Evolutionary conservation across 2,329 filamentous ascomycete species (phyloP).

Genomic region (Elsinoe fawcettii): DNA sequence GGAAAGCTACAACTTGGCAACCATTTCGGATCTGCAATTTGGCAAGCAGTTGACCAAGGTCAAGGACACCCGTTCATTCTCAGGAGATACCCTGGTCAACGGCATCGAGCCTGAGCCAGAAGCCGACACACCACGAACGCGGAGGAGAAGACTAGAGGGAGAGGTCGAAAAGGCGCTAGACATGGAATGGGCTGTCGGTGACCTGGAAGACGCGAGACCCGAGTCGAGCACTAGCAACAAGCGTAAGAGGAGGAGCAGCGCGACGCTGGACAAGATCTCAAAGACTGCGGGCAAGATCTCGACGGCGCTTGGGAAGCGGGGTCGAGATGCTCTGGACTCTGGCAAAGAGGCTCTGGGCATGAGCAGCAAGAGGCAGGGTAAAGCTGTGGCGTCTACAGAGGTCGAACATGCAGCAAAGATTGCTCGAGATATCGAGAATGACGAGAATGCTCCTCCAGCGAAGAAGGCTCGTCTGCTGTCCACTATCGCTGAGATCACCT

Average conservation of each 20-base stretch:
- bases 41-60: constrained; percentile 18
- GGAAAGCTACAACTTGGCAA: constrained; percentile 54
- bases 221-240: constrained; percentile 10
- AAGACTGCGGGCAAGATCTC: constrained; percentile 17
- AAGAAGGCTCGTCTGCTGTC: constrained; percentile 18
- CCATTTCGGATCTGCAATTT: constrained; percentile 24
- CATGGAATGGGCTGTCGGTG: constrained; percentile 28
- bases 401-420: constrained; percentile 9
- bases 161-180: constrained; percentile 44
- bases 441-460: constrained; percentile 6
- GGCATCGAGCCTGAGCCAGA: constrained; percentile 24
- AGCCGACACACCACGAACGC: constrained; percentile 11
- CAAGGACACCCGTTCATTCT: constrained; percentile 25
- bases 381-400: constrained; percentile 13
- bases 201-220: constrained; percentile 11
- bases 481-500: constrained; percentile 16
- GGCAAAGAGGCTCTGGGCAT: constrained; percentile 31
- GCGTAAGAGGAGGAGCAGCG: constrained; percentile 13
- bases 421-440: constrained; percentile 17
- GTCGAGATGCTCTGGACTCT: constrained; percentile 31
- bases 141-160: constrained; percentile 26
- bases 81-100: constrained; percentile 34
- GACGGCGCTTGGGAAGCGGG: constrained; percentile 30
- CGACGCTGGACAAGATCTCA: constrained; percentile 16
- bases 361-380: constrained; percentile 8